Base-by-base conservation (phyloP, 371 early-diverging fungal species). In the Rhizopus arrhizus region DNA sequence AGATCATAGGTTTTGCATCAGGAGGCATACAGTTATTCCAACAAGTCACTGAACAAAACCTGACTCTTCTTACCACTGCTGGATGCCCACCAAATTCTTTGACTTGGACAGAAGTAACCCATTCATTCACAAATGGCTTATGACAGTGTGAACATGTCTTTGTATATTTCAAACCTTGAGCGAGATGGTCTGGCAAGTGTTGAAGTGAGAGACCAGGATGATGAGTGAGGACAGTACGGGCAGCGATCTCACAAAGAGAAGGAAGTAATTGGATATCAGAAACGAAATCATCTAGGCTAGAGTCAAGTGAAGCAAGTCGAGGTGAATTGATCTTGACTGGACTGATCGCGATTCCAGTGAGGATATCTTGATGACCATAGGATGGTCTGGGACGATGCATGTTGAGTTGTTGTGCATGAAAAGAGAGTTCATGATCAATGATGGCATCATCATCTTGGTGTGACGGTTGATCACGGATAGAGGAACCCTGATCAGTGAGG, bases 31-130 rank as follows among this genome's bases (percentile, higher is more conserved):
- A 70, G 10, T 45, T 53, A 22, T 50, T 60, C 82, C 83, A 85
- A 49, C 86, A 85, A 4, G 62, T 29, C 0, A 74, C 68, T 0
- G 84, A 83, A 33, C 86, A 85, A 64, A 82, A 85, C n/a, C 86
- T 65, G 0, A 85, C 82, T 38, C 84, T 73, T 45, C 82, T 73
- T 0, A 83, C 86, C 0, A 85, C 84, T 0, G 83, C 82, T 11
- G 86, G 86, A 65, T 85, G 84, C 0, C 86, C 86, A 28, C 73
- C 70, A 60, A 79, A 85, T 29, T 81, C 76, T 62, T 83, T 84
- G 56, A 85, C 81, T n/a, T 84, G 79, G 1, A 85, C 82, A 41
- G 84, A 83, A 3, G 84, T 80, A 5, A 87, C 72, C 85, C 85
- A 85, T 62, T 87, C 87, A 22, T 82, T 77, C 46, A 85, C 80